phyloP scores from a whole-genome alignment of 768 basidiomycete genomes.

The Boletus reticulatus region DNA sequence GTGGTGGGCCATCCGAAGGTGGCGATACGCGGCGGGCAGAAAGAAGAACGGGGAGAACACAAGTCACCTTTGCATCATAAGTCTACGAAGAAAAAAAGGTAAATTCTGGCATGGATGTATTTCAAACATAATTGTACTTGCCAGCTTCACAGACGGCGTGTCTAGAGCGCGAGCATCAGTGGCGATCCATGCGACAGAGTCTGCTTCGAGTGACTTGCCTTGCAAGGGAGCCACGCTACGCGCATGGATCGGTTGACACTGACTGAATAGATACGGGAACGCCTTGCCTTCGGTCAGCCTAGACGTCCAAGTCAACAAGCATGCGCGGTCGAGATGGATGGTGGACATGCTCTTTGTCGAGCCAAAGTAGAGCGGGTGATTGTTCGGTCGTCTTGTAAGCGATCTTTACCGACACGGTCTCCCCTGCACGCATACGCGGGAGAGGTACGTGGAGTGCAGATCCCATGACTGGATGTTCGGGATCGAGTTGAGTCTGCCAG shows the following conservation, averaged over 20 bases:
- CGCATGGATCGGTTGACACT: slow-evolving; percentile 90
- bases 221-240: slow-evolving; percentile 78
- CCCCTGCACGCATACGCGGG: slow-evolving; percentile 34
- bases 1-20: slow-evolving; percentile 62
- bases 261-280: slow-evolving; percentile 88
- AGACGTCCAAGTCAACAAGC: neutral
- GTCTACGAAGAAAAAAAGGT: slow-evolving; percentile 43
- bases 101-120: neutral
- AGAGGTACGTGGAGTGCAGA: slow-evolving; percentile 67
- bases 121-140: slow-evolving; percentile 30
- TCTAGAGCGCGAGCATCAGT: slow-evolving; percentile 42
- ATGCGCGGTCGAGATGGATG: neutral
- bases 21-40: slow-evolving; percentile 83
- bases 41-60: slow-evolving; percentile 81
- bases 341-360: slow-evolving; percentile 64
- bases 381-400: slow-evolving; percentile 72
- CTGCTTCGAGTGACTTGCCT: slow-evolving; percentile 38
- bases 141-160: slow-evolving; percentile 84
- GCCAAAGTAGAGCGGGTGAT: slow-evolving; percentile 84
- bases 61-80: slow-evolving; percentile 78
- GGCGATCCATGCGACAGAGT: neutral
- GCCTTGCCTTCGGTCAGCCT: slow-evolving; percentile 86
- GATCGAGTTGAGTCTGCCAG: slow-evolving; percentile 45
- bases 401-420: slow-evolving; percentile 47
- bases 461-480: slow-evolving; percentile 72